Percentiles rank a stretch among this genome's conserved stretches.
Conservation (phyloP, 441 rosid genomes). For the Euphorbia schlechtendalii region DNA sequence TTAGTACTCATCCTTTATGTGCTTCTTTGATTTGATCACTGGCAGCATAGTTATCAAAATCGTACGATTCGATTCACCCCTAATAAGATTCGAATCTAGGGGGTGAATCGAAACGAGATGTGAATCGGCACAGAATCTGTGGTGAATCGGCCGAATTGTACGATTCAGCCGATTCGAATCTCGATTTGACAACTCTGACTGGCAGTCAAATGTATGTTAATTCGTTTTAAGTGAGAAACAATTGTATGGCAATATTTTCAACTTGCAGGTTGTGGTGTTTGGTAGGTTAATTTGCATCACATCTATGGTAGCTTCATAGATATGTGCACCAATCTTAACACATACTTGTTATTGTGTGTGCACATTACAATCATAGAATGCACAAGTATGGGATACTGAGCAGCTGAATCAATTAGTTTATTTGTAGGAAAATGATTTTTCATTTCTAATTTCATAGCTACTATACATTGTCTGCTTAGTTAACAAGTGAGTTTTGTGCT, state of each 20-base stretch:
- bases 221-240: conserved; percentile 2
- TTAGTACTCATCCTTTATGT: conserved; percentile 18
- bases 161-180: too few relatives aligned
- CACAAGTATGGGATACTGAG: too few relatives aligned
- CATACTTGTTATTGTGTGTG: not conserved
- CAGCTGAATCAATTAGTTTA: too few relatives aligned
- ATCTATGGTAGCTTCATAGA: not conserved
- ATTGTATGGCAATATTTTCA: conserved; percentile 1
- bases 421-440: too few relatives aligned
- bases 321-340: not conserved
- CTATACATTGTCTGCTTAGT: not conserved
- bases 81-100: too few relatives aligned
- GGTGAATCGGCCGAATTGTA: too few relatives aligned
- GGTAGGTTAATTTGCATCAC: not conserved
- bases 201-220: conserved; percentile 2
- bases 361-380: too few relatives aligned
- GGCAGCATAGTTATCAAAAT: too few relatives aligned
- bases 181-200: too few relatives aligned
- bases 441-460: not conserved
- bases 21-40: not conserved
- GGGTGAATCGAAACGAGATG: too few relatives aligned
- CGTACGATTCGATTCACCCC: too few relatives aligned
- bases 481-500: not conserved
- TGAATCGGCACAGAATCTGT: too few relatives aligned
- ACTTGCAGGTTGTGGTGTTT: not conserved